These are phyloP conservation scores for Suaeda aralocaspica DNA, from an alignment of 148 eudicot species.

Conservation along the genomic window DNA sequence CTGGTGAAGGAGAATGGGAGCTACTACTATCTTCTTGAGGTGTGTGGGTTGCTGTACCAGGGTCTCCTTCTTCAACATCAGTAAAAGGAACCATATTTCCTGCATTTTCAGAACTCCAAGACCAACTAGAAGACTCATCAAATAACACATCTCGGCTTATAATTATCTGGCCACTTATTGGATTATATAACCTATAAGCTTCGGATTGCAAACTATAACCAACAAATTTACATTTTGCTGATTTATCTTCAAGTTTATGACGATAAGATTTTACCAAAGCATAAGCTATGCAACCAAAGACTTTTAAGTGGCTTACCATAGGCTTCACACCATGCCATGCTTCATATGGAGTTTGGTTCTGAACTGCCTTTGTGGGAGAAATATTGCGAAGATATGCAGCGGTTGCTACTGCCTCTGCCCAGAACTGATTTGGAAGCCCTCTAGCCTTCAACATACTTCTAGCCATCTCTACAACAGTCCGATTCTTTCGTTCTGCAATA, in stretches of 20 bases:
- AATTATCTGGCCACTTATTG: neutral
- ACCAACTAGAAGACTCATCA: neutral
- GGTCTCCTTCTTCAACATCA: neutral
- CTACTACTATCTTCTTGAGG: neutral
- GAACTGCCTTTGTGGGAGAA: too few relatives aligned
- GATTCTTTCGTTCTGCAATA: neutral
- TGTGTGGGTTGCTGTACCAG: neutral
- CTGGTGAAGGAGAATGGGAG: neutral
- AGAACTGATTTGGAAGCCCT: neutral
- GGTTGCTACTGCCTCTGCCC: neutral
- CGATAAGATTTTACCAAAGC: neutral
- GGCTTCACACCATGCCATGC: neutral
- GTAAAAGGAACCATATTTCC: neutral
- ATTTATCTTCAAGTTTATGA: too few relatives aligned
- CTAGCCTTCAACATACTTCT: conserved; percentile 8
- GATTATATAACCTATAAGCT: conserved; percentile 5
- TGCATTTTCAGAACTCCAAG: neutral
- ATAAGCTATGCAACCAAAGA: conserved; percentile 8
- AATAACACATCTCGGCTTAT: neutral
- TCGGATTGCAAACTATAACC: neutral
- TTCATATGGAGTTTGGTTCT: too few relatives aligned
- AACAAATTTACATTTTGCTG: too few relatives aligned
- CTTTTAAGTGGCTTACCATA: conserved; percentile 5
- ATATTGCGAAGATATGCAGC: too few relatives aligned
- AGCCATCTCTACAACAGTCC: neutral